Base-by-base conservation (phyloP, 108 stramenopile genomes). In the Skeletonema costatum region DNA sequence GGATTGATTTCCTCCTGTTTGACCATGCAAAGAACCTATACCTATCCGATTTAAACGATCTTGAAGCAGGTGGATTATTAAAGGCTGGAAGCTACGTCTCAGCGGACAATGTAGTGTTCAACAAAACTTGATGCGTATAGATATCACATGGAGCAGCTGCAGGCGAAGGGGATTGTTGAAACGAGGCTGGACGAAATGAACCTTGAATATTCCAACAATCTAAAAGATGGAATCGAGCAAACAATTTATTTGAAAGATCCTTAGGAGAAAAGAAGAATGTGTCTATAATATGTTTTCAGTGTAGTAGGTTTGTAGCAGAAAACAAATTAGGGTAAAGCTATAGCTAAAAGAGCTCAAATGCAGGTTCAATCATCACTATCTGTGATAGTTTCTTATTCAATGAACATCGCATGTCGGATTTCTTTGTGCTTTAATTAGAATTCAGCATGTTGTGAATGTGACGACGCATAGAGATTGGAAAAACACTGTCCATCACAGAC, bases 21-120 rank as follows among this genome's bases (percentile, higher is more conserved):
- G 97, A 97, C 76, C 97, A 97, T 72, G 92, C 92, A 67, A 97
- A 97, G 64, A 77, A 86, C 29, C 51, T 80, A 8, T 97, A 97
- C 70, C 83, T 95, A 2, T 25, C 78, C 0, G 91, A 96, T 76
- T 76, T 97, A 68, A 56, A 71, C 59, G 76, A 82, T 56, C 64
- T 96, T 10, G 92, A 94, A 69, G 9, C 59, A 2, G 44, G 65
- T 7, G 46, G 60, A 9, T 63, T 85, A 53, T 70, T 93, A 8
- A 51, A 69, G 35, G 64, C 70, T 17, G 90, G 91, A 10, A 76
- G 73, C 8, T 64, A 77, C 74, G 93, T 97, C 4, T 83, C 87
- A 10, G 97, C 97, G 5, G 97, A 97, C 70, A 97, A 97, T 83
- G 92, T 97, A 8, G 53, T 97, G 10, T 89, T 89, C 65, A 87